These are phyloP conservation scores for Talaromyces atroroseus DNA, from an alignment of 2,329 filamentous ascomycete genomes.

Conservation along the genomic window DNA sequence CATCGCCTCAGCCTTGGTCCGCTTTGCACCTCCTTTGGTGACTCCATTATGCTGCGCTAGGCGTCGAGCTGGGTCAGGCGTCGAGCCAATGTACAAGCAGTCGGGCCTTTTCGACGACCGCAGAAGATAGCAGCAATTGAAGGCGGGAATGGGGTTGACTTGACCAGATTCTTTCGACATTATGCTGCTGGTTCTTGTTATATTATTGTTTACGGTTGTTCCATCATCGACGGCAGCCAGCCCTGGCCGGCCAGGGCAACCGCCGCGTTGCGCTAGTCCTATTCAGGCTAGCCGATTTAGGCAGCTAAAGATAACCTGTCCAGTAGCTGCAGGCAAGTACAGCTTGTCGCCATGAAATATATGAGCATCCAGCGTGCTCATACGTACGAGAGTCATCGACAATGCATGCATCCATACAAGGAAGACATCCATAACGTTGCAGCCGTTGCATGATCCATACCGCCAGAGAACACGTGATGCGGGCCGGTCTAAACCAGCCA, in stretches of 20 bases:
- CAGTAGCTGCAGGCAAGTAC: too few relatives aligned
- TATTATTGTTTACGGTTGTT: background rate
- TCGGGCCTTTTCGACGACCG: constrained; percentile 70
- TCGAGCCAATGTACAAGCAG: constrained; percentile 81
- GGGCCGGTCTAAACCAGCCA: background rate
- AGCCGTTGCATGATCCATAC: background rate
- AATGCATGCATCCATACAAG: background rate
- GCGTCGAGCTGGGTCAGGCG: constrained; percentile 77
- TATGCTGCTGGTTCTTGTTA: too few relatives aligned
- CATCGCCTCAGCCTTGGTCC: constrained; percentile 62
- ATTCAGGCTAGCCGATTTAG: background rate
- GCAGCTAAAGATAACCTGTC: too few relatives aligned
- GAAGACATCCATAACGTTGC: too few relatives aligned
- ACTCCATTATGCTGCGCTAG: constrained; percentile 89
- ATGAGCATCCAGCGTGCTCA: too few relatives aligned
- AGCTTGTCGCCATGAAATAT: too few relatives aligned
- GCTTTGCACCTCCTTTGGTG: constrained; percentile 70
- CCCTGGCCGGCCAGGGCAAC: too few relatives aligned
- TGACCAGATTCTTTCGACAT: background rate
- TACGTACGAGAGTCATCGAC: too few relatives aligned
- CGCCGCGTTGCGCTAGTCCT: background rate
- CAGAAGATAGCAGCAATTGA: constrained; percentile 91
- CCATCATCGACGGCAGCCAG: too few relatives aligned
- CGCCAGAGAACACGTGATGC: background rate
- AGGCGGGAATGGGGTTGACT: constrained; percentile 62